Conservation (phyloP, 1,284 basidiomycete genomes). For the Tremellales sp. region DNA sequence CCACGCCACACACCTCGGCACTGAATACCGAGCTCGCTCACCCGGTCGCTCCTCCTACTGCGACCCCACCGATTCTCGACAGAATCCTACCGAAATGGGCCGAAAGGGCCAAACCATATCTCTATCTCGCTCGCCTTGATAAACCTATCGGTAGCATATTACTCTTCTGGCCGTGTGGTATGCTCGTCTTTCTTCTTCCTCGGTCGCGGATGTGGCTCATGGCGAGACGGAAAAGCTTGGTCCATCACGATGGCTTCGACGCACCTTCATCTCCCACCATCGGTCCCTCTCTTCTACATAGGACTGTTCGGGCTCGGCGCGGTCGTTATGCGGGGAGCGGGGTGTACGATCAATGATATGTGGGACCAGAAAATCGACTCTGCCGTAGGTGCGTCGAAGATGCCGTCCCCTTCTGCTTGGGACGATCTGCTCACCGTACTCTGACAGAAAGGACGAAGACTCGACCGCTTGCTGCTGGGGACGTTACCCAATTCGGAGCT, state of each 20-base stretch:
- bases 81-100: conserved; percentile 34
- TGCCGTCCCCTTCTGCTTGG: not conserved
- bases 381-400: conserved; percentile 68
- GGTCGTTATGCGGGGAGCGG: conserved; percentile 93
- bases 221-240: conserved; percentile 63
- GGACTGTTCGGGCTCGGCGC: conserved; percentile 86
- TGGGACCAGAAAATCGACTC: conserved; percentile 93
- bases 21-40: conserved; percentile 1
- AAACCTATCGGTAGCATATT: conserved; percentile 93
- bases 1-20: not conserved
- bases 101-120: conserved; percentile 59
- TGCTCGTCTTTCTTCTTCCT: conserved; percentile 37
- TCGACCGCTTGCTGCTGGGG: conserved; percentile 74
- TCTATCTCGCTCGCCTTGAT: conserved; percentile 82
- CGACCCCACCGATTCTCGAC: conserved; percentile 24
- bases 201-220: not conserved
- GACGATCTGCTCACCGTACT: not conserved
- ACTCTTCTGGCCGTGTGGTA: conserved; percentile 89
- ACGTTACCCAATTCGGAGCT: conserved; percentile 72
- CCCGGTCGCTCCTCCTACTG: conserved; percentile 7
- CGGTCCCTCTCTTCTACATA: conserved; percentile 68
- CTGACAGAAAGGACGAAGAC: conserved; percentile 60
- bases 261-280: conserved; percentile 61
- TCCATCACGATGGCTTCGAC: conserved; percentile 92
- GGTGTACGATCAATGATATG: conserved; percentile 98